Evolutionary conservation across 768 basidiomycete genomes (phyloP), one percentile per base, ranked within the genome.

Genomic region (Rhizopogon sp.): DNA sequence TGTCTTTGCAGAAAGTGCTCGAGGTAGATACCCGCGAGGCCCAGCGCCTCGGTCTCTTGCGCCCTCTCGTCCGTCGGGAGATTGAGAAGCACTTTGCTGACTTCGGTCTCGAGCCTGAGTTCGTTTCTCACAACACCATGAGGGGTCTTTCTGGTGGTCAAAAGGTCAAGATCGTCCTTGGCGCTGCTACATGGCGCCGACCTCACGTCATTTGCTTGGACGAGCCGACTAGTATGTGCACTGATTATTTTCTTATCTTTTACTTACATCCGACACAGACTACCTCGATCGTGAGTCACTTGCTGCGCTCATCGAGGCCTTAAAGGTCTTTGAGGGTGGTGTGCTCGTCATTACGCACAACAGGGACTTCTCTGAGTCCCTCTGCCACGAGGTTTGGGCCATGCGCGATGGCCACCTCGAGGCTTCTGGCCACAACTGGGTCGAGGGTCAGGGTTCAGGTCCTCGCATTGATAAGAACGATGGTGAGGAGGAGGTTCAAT

Each of bases 201-300:
- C 97, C 97, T 56, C 96, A 98, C 80, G 72, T 97, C 74, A 90
- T 98, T 72, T 96, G 93, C 72, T 78, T 97, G 74, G 95, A 98
- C 73, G 95, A 97, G 78, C 94, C 94, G 60, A 96, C 94, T 63
- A 96, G 86, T 87, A 65, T 29, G 85, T 73, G 29, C 28, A 39
- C 53, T 51, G 22, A 4, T 20, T 25, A 16, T 33, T 31, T 55
- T 54, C 41, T 14, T 16, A 5, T 16, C 14, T 10, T 16, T 25
- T 25, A 37, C 35, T 49, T 16, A 49, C 6, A 5, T 37, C 35
- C 35, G 8, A 5, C 57, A 37, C 66, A 87, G 88, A 99, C 82
- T 99, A 98, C 80, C 87, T 99, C 72, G 97, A 98, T 79, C 91
- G 97, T 72, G 97, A 99, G 76, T 99, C 97, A 61, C 86, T 99